Conservation (phyloP, 805 yeast genomes). For the Teunomyces pallodes region DNA sequence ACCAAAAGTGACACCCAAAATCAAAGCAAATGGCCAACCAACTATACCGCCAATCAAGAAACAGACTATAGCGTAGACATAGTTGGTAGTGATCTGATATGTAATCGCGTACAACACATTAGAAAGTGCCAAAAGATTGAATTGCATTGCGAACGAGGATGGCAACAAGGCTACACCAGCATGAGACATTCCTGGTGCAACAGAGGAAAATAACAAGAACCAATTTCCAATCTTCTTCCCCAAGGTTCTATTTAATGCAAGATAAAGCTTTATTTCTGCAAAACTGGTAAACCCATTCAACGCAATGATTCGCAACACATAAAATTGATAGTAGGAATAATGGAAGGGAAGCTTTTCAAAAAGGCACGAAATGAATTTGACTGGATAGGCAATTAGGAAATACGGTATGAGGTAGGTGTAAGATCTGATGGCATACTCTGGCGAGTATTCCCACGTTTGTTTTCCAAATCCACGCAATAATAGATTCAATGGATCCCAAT, state of each 20-base stretch:
- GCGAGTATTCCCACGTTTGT: slow-evolving; percentile 96
- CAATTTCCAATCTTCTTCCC: slow-evolving; percentile 46
- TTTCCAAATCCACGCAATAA: slow-evolving; percentile 80
- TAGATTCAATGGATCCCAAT: slow-evolving; percentile 90
- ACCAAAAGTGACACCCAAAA: slow-evolving; percentile 60
- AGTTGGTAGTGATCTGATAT: slow-evolving; percentile 6
- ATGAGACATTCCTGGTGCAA: slow-evolving; percentile 83
- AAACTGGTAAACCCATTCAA: slow-evolving; percentile 35
- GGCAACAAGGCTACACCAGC: slow-evolving; percentile 87
- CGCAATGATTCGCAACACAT: slow-evolving; percentile 45
- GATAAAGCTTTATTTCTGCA: slow-evolving; percentile 54
- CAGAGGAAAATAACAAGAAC: slow-evolving; percentile 60
- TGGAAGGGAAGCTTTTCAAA: slow-evolving; percentile 13
- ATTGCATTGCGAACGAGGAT: slow-evolving; percentile 64
- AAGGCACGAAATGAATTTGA: slow-evolving; percentile 5
- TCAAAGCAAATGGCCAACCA: slow-evolving; percentile 90
- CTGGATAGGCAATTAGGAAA: slow-evolving; percentile 26
- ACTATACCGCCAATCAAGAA: slow-evolving; percentile 66
- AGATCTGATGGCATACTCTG: slow-evolving; percentile 81
- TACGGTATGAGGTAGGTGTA: slow-evolving; percentile 71
- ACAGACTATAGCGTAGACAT: slow-evolving; percentile 36
- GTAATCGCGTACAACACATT: slow-evolving; percentile 27
- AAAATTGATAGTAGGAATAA: slow-evolving; percentile 43
- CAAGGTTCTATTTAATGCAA: slow-evolving; percentile 35
- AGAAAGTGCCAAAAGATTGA: slow-evolving; percentile 45